Conservation (phyloP, 2,329 filamentous ascomycete genomes). For the Neurospora crassa region DNA sequence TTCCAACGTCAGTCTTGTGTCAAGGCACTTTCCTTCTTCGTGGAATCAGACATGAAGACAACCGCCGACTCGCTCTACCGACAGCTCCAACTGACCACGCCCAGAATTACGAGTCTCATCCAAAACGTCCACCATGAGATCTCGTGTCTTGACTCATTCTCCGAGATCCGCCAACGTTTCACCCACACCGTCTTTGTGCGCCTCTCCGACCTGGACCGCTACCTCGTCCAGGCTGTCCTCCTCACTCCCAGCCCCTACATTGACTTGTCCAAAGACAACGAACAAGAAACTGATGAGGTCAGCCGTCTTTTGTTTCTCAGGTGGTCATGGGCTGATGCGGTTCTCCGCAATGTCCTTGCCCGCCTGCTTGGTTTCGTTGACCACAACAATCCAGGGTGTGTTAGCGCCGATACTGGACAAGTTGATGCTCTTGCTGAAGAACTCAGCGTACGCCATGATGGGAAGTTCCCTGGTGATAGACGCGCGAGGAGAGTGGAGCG, state of each 20-base stretch:
- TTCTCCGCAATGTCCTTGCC: background rate
- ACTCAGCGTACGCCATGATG: background rate
- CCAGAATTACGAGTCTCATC: background rate
- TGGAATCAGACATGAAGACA: background rate
- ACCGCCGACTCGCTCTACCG: background rate
- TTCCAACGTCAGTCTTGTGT: too few species aligned
- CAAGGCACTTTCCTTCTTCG: too few species aligned
- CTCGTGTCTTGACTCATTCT: background rate
- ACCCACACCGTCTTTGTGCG: background rate
- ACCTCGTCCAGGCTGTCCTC: background rate
- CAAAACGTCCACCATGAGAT: background rate
- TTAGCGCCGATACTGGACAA: background rate
- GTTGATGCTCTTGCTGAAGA: background rate
- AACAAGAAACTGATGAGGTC: background rate
- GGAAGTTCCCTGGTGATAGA: background rate
- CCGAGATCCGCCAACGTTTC: background rate
- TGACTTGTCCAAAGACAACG: background rate
- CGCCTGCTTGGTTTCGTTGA: background rate
- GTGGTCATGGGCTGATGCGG: constrained; percentile 1
- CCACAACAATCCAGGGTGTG: background rate
- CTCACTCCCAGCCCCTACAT: background rate
- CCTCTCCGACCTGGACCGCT: background rate
- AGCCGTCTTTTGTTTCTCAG: background rate
- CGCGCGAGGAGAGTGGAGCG: background rate
- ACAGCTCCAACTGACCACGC: background rate